Conservation (phyloP, 768 basidiomycete species). For the Gymnopilus junonius region DNA sequence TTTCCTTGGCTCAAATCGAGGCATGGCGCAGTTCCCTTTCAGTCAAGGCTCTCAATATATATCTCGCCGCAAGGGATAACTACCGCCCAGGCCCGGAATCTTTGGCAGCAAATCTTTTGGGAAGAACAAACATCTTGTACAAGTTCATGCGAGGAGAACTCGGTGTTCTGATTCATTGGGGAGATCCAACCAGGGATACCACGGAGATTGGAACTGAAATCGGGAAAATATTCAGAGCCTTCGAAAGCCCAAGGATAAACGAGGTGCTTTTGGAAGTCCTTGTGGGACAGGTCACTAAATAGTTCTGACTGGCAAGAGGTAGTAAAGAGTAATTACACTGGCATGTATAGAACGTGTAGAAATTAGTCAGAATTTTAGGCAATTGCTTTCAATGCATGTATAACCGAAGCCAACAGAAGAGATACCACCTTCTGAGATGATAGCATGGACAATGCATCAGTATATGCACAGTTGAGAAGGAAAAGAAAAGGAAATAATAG, state of each 20-base stretch:
- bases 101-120: constrained; percentile 2
- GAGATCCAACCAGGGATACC: constrained; percentile 4
- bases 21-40: not conserved
- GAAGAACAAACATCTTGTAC: not conserved
- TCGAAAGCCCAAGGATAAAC: constrained; percentile 4
- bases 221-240: constrained; percentile 7
- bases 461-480: too few relatives aligned
- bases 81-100: constrained; percentile 4
- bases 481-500: too few relatives aligned
- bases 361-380: too few relatives aligned
- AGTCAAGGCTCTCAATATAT: not conserved
- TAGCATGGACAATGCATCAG: too few relatives aligned
- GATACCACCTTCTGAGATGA: too few relatives aligned
- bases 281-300: not conserved
- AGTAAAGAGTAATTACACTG: too few relatives aligned
- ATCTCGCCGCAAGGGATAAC: not conserved
- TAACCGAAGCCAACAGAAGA: too few relatives aligned
- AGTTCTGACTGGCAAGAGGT: too few relatives aligned
- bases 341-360: too few relatives aligned
- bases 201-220: constrained; percentile 9
- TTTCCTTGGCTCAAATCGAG: not conserved
- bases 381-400: too few relatives aligned
- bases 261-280: constrained; percentile 4
- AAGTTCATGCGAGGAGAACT: constrained; percentile 8
- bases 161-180: constrained; percentile 6